phyloP scores from a whole-genome alignment of 2,329 filamentous ascomycete species.

The Phyllosticta ampelicida region DNA sequence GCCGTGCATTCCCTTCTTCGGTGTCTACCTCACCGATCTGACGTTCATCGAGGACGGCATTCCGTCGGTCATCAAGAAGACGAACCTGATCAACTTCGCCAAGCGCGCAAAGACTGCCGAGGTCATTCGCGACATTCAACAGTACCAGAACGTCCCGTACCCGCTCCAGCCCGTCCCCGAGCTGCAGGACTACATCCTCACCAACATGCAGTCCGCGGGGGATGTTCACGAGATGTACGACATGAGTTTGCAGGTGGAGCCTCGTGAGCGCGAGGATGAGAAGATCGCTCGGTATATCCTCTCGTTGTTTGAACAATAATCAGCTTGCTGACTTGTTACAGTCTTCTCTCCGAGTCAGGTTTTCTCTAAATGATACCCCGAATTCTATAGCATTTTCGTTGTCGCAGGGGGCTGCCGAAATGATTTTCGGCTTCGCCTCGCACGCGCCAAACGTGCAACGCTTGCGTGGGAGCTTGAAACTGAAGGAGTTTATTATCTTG shows the following conservation, averaged over 20 bases:
- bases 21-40: conserved; percentile 92
- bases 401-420: conserved; percentile 3
- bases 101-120: conserved; percentile 97
- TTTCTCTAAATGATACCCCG: conserved; percentile 39
- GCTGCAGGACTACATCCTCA: conserved; percentile 91
- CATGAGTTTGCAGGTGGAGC: conserved; percentile 85
- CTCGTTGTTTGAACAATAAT: neutral
- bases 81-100: conserved; percentile 94
- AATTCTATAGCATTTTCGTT: conserved; percentile 17
- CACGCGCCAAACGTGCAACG: neutral
- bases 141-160: conserved; percentile 98
- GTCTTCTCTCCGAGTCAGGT: conserved; percentile 44
- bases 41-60: conserved; percentile 99
- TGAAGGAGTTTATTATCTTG: neutral
- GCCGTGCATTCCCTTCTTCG: conserved; percentile 96
- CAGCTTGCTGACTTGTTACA: conserved; percentile 20
- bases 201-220: conserved; percentile 88
- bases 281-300: conserved; percentile 81
- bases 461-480: neutral
- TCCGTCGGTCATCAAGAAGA: conserved; percentile 90
- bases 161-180: conserved; percentile 79
- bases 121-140: conserved; percentile 96
- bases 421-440: neutral
- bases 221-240: conserved; percentile 99
- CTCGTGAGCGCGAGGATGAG: conserved; percentile 92